phyloP scores from a whole-genome alignment of 345 rosid species.

The Dovyalis caffra region DNA sequence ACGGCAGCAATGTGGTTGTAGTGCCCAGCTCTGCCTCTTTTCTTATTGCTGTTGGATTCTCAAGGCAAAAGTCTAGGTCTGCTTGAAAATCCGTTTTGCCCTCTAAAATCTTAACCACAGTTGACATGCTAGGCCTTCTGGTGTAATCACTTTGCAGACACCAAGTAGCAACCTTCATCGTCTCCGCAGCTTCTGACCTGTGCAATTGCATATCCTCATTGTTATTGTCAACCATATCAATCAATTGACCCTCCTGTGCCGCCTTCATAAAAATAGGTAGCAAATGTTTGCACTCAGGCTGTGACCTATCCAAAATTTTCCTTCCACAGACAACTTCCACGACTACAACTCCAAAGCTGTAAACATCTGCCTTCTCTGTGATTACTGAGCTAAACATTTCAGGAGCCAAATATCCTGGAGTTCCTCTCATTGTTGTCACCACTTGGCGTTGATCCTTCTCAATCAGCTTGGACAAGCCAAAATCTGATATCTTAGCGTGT shows the following conservation, averaged over 20 bases:
- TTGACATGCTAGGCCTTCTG: conserved; percentile 68
- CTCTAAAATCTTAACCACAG: conserved; percentile 64
- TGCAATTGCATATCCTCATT: conserved; percentile 50
- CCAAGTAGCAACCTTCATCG: conserved; percentile 58
- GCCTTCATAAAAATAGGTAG: conserved; percentile 47
- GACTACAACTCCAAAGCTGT: conserved; percentile 71
- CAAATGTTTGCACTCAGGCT: conserved; percentile 43
- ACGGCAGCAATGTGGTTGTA: neutral
- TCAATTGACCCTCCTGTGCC: conserved; percentile 49
- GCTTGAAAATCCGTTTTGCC: conserved; percentile 52
- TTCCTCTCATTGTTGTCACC: conserved; percentile 26
- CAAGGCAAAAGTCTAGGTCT: neutral
- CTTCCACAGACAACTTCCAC: conserved; percentile 70
- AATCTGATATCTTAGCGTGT: conserved; percentile 27
- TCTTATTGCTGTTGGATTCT: neutral
- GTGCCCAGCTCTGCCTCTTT: neutral
- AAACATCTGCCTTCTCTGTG: conserved; percentile 71
- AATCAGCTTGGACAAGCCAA: conserved; percentile 21
- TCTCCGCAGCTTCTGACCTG: conserved; percentile 52
- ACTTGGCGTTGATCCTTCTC: conserved; percentile 20
- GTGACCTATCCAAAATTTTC: conserved; percentile 66
- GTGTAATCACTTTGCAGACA: conserved; percentile 71
- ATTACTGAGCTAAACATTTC: conserved; percentile 20
- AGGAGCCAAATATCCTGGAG: conserved; percentile 23
- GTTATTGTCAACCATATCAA: conserved; percentile 52